phyloP scores from a whole-genome alignment of 768 basidiomycete genomes.

The Pleurotus salmoneostramineus region DNA sequence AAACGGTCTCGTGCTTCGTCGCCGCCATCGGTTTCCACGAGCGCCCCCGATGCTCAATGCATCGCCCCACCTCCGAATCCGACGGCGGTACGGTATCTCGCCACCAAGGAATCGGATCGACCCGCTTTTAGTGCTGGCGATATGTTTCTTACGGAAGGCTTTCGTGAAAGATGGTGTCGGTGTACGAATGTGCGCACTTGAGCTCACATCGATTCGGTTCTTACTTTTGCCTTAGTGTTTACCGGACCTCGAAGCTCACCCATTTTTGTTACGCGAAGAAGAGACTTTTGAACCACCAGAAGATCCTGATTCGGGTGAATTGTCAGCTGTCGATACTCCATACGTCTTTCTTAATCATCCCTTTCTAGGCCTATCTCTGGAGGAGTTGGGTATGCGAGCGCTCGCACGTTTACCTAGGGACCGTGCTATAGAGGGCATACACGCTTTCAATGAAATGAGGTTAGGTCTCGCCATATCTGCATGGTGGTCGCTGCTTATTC shows the following conservation, averaged over 20 bases:
- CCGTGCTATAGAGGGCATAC: slow-evolving; percentile 77
- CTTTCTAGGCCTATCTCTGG: slow-evolving; percentile 63
- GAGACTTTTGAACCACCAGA: slow-evolving; percentile 84
- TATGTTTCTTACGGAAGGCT: slow-evolving; percentile 70
- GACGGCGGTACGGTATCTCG: slow-evolving; percentile 42
- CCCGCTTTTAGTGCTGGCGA: slow-evolving; percentile 55
- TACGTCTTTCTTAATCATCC: slow-evolving; percentile 11
- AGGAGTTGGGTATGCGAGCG: slow-evolving; percentile 82
- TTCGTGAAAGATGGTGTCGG: slow-evolving; percentile 76
- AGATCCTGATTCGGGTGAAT: slow-evolving; percentile 76
- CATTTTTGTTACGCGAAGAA: slow-evolving; percentile 71
- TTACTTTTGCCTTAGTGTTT: slow-evolving; percentile 46
- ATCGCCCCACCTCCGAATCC: slow-evolving; percentile 50
- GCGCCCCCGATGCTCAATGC: slow-evolving; percentile 30
- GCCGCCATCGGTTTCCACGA: slow-evolving; percentile 13
- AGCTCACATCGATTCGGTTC: slow-evolving; percentile 6
- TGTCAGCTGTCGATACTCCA: slow-evolving; percentile 5
- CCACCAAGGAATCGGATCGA: slow-evolving; percentile 20
- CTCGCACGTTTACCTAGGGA: slow-evolving; percentile 72
- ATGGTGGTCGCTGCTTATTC: background rate
- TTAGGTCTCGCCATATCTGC: slow-evolving; percentile 26
- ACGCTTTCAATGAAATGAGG: slow-evolving; percentile 84
- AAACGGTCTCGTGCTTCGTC: slow-evolving; percentile 29
- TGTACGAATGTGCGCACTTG: slow-evolving; percentile 49
- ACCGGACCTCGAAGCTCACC: slow-evolving; percentile 43